Percentiles rank a stretch among this genome's conserved stretches.
These are phyloP conservation scores for Phytophthora agathidicida DNA, from an alignment of 352 stramenopile species.

Conservation along the genomic window DNA sequence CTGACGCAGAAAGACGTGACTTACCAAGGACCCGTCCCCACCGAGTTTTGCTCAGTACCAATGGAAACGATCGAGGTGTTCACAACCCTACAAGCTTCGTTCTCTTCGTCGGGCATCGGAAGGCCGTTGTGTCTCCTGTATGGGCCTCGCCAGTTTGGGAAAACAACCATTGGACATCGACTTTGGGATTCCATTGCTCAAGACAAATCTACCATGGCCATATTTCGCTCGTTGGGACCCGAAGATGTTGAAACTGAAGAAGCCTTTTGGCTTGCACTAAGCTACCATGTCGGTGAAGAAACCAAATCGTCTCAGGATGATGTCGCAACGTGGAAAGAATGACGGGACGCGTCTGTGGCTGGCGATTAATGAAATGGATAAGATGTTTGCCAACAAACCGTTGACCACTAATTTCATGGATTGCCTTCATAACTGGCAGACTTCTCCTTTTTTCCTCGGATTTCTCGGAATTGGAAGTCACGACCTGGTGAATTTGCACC, in stretches of 20 bases:
- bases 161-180: constrained; percentile 26
- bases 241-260: background rate
- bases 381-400: constrained; percentile 18
- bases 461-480: constrained; percentile 37
- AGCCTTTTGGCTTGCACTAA: constrained; percentile 4
- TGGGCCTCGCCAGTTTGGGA: constrained; percentile 28
- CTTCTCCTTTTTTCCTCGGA: constrained; percentile 12
- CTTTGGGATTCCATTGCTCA: constrained; percentile 12
- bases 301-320: background rate
- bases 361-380: constrained; percentile 26
- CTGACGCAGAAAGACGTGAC: background rate
- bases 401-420: constrained; percentile 19
- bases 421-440: constrained; percentile 20
- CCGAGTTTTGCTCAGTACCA: background rate
- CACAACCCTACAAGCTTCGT: background rate
- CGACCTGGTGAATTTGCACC: constrained; percentile 14
- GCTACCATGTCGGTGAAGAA: background rate
- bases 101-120: background rate
- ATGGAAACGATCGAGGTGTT: too few species aligned
- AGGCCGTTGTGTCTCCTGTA: constrained; percentile 18
- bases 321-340: background rate
- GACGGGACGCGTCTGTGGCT: constrained; percentile 4
- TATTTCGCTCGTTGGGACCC: background rate
- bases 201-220: background rate
- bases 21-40: background rate